A percentile compares a stretch with the other conserved stretches of the same genome.
These are phyloP conservation scores for Gossypium schwendimanii DNA, from an alignment of 441 rosid genomes.

Conservation along the genomic window DNA sequence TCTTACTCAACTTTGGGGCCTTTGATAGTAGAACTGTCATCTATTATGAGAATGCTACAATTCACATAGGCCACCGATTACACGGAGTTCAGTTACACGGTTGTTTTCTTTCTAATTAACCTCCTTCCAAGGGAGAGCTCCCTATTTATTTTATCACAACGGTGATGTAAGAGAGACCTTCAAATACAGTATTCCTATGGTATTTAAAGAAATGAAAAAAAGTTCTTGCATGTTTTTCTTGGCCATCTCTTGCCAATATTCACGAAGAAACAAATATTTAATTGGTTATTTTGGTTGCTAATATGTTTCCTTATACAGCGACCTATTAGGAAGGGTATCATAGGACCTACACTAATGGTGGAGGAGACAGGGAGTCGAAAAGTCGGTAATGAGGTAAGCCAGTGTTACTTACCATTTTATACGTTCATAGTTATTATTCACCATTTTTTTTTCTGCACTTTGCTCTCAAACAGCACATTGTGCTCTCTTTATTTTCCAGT, in stretches of 20 bases:
- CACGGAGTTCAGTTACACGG: no score
- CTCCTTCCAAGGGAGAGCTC: not conserved
- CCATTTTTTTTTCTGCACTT: not conserved
- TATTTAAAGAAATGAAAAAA: not conserved
- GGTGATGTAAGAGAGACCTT: not conserved
- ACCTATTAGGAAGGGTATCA: slow-evolving; percentile 83
- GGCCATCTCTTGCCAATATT: not conserved
- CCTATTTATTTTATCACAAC: not conserved
- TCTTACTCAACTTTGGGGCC: not conserved
- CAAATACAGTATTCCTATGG: not conserved
- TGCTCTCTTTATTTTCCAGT: not conserved
- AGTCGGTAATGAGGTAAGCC: slow-evolving; percentile 57
- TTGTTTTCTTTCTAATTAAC: not conserved
- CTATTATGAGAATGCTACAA: not conserved
- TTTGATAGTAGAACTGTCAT: not conserved
- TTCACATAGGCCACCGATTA: not conserved
- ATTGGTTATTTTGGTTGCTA: not conserved
- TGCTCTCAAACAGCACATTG: not conserved
- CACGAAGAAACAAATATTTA: not conserved
- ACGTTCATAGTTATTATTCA: not conserved
- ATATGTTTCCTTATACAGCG: slow-evolving; percentile 29
- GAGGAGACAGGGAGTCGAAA: slow-evolving; percentile 82
- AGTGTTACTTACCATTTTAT: not conserved
- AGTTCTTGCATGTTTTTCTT: not conserved
- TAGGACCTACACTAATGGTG: slow-evolving; percentile 71